Evolutionary conservation across 441 rosid genomes (phyloP), one percentile per base, ranked within the genome.

Genomic region (Daphne laureola): DNA sequence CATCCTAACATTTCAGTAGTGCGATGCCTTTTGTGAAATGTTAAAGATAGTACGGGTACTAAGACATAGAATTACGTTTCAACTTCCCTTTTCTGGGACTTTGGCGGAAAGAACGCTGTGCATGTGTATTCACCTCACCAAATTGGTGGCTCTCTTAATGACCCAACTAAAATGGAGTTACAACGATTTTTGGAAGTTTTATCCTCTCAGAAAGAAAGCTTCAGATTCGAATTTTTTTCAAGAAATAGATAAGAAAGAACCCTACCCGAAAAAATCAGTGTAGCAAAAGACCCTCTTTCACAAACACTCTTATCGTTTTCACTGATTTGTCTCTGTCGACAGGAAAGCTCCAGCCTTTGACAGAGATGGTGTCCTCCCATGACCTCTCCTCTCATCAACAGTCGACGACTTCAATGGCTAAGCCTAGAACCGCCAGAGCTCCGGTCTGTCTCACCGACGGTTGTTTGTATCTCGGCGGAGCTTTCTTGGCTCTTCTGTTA

Each of bases 321-420:
- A 14, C 46, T 43, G 17, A 14, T 16, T 14, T 12, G 46, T 16
- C 46, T 13, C 46, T 16, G 17, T 16, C 46, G 13, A 43, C 58
- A 14, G 14, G 15, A 9, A 48, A 58, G 13, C 55, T 12, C 62
- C 14, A 21, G 0, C 43, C 31, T 4, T 9, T n/a, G 17, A 5
- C 5, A 0, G 25, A 11, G 57, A 75, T 83, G 95, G 62, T 67
- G 53, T 51, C 62, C 5, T 51, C 62, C 5, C 72, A 77, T 18
- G 78, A 74, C 46, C 17, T 53, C 5, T 55, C 69, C 4, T 59
- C 65, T 8, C 25, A 21, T 9, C 57, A 52, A 12, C 67, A 64
- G 6, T 60, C 65, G 38, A 59, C 65, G 38, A 59, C 79, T 57
- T 57, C 84, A 5, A 87, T 87, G 93, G 74, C 78, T 4, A 90